Conservation (phyloP, 768 basidiomycete species). For the Pleurotus sapidus region DNA sequence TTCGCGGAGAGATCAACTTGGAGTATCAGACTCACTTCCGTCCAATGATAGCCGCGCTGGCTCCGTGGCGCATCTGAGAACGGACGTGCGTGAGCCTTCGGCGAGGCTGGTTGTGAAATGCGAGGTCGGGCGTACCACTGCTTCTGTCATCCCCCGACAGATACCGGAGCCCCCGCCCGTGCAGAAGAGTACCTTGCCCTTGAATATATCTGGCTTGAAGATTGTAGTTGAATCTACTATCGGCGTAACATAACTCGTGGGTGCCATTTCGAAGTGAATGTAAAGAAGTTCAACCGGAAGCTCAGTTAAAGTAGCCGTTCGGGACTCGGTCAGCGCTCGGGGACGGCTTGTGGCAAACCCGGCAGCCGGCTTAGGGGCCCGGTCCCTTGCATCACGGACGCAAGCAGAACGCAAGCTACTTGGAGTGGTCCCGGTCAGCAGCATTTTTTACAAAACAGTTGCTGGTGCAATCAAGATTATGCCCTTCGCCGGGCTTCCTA, state of each 20-base stretch:
- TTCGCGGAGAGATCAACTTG: not conserved
- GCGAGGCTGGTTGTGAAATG: not conserved
- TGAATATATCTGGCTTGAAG: slow-evolving; percentile 82
- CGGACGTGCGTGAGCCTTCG: not conserved
- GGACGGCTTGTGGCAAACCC: not conserved
- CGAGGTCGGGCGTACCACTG: slow-evolving; percentile 51
- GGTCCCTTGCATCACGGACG: too few relatives aligned
- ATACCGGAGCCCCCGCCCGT: slow-evolving; percentile 94
- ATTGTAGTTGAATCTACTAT: slow-evolving; percentile 52
- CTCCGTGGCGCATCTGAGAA: slow-evolving; percentile 78
- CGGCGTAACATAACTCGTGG: slow-evolving; percentile 39
- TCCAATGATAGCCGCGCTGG: slow-evolving; percentile 78
- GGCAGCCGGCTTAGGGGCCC: not conserved
- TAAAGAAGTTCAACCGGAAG: not conserved
- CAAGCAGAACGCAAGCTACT: too few relatives aligned
- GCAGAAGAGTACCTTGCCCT: slow-evolving; percentile 87
- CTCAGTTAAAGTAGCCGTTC: not conserved
- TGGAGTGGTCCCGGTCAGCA: too few relatives aligned
- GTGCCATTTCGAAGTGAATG: slow-evolving; percentile 30
- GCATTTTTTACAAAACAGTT: too few relatives aligned
- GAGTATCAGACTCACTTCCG: slow-evolving; percentile 60
- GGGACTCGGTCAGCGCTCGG: not conserved
- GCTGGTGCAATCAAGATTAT: too few relatives aligned
- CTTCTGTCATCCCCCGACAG: slow-evolving; percentile 84
- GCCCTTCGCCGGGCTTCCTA: too few relatives aligned